Evolutionary conservation across 1,284 basidiomycete species (phyloP).

Genomic region (Cystobasidium pallidum): DNA sequence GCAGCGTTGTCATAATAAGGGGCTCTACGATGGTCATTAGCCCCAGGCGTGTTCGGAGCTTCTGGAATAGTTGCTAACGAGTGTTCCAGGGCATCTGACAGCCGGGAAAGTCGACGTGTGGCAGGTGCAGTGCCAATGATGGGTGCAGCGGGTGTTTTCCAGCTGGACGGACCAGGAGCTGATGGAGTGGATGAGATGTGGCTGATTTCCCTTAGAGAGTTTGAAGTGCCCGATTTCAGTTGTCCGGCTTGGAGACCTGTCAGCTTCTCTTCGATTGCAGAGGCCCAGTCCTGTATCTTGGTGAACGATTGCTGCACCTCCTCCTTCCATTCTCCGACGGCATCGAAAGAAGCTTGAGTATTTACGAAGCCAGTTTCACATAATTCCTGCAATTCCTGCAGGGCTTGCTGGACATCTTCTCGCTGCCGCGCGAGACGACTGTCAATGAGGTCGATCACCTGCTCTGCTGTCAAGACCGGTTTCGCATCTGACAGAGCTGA

Average conservation of each 20-base stretch:
- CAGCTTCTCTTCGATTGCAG: constrained; percentile 24
- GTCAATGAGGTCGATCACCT: constrained; percentile 32
- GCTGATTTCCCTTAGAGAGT: not conserved
- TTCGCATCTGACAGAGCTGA: not conserved
- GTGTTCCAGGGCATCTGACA: constrained; percentile 33
- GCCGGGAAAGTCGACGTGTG: not conserved
- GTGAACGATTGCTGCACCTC: constrained; percentile 28
- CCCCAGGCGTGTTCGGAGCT: not conserved
- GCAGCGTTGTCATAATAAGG: not conserved
- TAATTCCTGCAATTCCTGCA: constrained; percentile 20
- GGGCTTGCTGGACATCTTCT: constrained; percentile 23
- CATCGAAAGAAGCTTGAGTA: constrained; percentile 38
- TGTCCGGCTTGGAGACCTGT: not conserved
- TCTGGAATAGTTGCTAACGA: constrained; percentile 39
- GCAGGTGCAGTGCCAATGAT: not conserved
- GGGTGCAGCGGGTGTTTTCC: constrained; percentile 27
- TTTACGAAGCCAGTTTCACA: constrained; percentile 26
- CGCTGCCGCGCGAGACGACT: constrained; percentile 29
- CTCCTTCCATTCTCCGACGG: constrained; percentile 32
- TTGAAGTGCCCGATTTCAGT: not conserved
- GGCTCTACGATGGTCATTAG: not conserved
- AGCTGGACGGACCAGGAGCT: not conserved
- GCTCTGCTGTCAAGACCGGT: constrained; percentile 2
- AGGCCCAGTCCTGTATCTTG: constrained; percentile 34
- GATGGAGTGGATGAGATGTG: constrained; percentile 30